Evolutionary conservation across 331 rosid species (phyloP).

Genomic region (Rhamnella rubrinervis): DNA sequence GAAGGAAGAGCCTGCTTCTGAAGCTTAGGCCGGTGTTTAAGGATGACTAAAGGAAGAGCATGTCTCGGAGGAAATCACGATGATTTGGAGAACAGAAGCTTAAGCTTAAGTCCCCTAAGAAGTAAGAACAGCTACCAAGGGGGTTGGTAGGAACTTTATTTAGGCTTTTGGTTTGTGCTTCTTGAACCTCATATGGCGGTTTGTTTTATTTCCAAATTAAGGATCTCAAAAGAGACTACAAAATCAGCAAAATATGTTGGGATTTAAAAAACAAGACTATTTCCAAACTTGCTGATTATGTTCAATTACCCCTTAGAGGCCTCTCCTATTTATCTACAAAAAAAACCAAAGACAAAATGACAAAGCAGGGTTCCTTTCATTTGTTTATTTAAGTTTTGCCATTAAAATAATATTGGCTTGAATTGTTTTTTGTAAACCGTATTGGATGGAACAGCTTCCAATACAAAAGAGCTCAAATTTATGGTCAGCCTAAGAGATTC

Average conservation of each 20-base stretch:
- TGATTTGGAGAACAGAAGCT: slow-evolving; percentile 27
- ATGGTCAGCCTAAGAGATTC: slow-evolving; percentile 30
- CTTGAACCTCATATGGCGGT: slow-evolving; percentile 23
- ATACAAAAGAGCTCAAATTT: slow-evolving; percentile 29
- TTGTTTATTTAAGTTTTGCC: neutral
- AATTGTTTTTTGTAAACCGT: slow-evolving; percentile 28
- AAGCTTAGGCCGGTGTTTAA: slow-evolving; percentile 50
- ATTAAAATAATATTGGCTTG: slow-evolving; percentile 29
- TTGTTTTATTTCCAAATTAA: slow-evolving; percentile 40
- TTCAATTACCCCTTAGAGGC: slow-evolving; percentile 19
- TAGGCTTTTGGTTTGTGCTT: slow-evolving; percentile 18
- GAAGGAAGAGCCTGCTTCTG: slow-evolving; percentile 39
- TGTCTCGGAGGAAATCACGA: slow-evolving; percentile 23
- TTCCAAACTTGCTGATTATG: slow-evolving; percentile 35
- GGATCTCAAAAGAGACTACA: slow-evolving; percentile 49
- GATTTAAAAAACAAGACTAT: slow-evolving; percentile 26
- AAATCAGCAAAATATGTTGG: slow-evolving; percentile 32
- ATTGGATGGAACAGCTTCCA: slow-evolving; percentile 23
- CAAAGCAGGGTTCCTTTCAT: slow-evolving; percentile 62
- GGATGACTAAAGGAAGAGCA: slow-evolving; percentile 26
- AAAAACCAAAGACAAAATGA: slow-evolving; percentile 47
- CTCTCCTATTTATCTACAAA: slow-evolving; percentile 40
- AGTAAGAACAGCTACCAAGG: slow-evolving; percentile 27
- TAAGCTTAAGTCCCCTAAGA: slow-evolving; percentile 16
- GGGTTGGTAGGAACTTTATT: slow-evolving; percentile 17